These are phyloP conservation scores for Dipteronia dyeriana DNA, from an alignment of 345 rosid species.

Conservation along the genomic window DNA sequence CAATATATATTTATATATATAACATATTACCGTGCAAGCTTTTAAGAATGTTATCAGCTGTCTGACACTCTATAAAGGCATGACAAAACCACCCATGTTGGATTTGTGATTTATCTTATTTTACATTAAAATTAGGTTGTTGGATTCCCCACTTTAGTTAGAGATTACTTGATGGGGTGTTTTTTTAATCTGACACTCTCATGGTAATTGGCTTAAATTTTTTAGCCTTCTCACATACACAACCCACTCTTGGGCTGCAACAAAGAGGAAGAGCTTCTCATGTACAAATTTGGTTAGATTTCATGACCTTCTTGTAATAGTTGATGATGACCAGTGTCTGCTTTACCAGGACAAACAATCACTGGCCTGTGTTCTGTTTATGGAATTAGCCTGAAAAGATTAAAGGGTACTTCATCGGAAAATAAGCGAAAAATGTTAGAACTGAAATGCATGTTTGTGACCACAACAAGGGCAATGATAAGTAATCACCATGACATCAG, in stretches of 20 bases:
- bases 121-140: neutral
- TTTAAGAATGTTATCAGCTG: slow-evolving; percentile 4
- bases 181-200: neutral
- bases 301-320: neutral
- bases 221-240: neutral
- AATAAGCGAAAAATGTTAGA: neutral
- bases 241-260: neutral
- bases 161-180: slow-evolving; percentile 3
- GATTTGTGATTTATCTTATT: neutral
- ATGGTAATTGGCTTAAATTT: neutral
- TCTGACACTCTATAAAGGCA: neutral
- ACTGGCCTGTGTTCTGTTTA: neutral
- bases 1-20: neutral
- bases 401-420: neutral
- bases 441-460: neutral
- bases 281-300: neutral
- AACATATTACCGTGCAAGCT: neutral
- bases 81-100: slow-evolving; percentile 7
- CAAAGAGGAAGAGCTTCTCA: neutral
- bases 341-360: neutral
- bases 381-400: neutral
- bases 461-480: neutral
- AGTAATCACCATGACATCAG: neutral
- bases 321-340: neutral
- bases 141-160: slow-evolving; percentile 31